Evolutionary conservation across 805 yeast species (phyloP).

Genomic region (Candida gorgasii): DNA sequence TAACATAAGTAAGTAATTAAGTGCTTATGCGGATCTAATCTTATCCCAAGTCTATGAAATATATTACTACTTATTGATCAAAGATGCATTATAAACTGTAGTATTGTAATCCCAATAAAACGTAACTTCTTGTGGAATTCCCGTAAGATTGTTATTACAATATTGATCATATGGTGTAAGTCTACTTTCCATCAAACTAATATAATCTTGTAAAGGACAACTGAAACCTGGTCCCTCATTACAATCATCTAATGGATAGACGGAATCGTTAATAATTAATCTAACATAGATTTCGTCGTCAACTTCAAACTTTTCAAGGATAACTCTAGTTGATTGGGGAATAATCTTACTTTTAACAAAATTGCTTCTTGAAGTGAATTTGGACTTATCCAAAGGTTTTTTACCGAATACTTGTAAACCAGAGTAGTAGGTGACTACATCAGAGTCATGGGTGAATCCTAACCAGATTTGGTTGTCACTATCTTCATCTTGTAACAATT

Average conservation of each 20-base stretch:
- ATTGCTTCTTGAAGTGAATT: neutral
- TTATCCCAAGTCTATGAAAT: too few species aligned
- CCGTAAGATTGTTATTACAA: conserved; percentile 24
- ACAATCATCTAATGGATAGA: conserved; percentile 36
- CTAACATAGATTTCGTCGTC: conserved; percentile 32
- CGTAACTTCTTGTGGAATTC: conserved; percentile 26
- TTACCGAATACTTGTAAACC: conserved; percentile 57
- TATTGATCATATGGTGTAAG: conserved; percentile 23
- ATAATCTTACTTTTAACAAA: conserved; percentile 28
- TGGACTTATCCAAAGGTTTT: neutral
- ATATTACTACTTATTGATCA: conserved; percentile 2
- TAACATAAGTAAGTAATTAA: too few species aligned
- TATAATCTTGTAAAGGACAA: conserved; percentile 35
- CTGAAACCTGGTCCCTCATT: conserved; percentile 43
- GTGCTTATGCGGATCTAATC: too few species aligned
- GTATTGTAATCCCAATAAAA: conserved; percentile 36
- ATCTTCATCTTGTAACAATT: conserved; percentile 41
- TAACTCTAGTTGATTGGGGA: conserved; percentile 42
- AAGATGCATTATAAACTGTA: conserved; percentile 2
- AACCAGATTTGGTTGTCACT: conserved; percentile 58
- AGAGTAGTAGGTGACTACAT: conserved; percentile 58
- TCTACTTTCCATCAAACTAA: conserved; percentile 17
- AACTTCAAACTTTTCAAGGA: conserved; percentile 36
- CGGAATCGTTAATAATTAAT: conserved; percentile 41
- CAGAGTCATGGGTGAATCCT: conserved; percentile 76